phyloP scores from a whole-genome alignment of 2,329 filamentous ascomycete genomes.

The Coleophoma eucalyptorum region DNA sequence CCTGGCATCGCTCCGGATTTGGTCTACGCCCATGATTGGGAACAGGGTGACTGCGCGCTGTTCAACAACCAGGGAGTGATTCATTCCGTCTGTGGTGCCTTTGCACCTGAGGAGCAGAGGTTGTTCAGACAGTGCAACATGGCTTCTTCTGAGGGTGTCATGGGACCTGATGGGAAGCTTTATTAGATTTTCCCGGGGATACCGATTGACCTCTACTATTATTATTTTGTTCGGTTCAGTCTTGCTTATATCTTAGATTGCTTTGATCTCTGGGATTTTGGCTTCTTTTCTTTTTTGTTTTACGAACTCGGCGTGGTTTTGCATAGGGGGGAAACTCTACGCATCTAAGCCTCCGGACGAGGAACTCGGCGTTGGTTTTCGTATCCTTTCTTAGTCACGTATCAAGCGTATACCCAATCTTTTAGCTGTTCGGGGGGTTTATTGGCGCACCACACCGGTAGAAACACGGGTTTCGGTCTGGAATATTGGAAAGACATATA shows the following conservation, averaged over 20 bases:
- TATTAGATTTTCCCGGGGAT: conserved; percentile 13
- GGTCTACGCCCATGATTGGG: conserved; percentile 75
- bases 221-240: too few relatives aligned
- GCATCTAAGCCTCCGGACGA: conserved; percentile 27
- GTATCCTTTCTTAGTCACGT: conserved; percentile 10
- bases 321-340: conserved; percentile 4
- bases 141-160: conserved; percentile 51
- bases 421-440: neutral
- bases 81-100: conserved; percentile 73
- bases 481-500: too few relatives aligned
- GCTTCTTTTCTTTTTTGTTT: conserved; percentile 6
- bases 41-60: conserved; percentile 70
- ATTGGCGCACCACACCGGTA: neutral
- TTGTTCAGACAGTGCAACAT: conserved; percentile 78
- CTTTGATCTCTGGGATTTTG: neutral
- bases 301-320: conserved; percentile 26
- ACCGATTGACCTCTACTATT: too few relatives aligned
- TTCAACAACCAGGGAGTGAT: conserved; percentile 76
- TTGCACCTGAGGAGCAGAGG: conserved; percentile 68
- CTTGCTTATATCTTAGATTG: too few relatives aligned
- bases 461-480: too few relatives aligned
- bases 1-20: conserved; percentile 65
- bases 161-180: conserved; percentile 26
- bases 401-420: conserved; percentile 27
- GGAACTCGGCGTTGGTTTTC: conserved; percentile 26